Evolutionary conservation across 192 early-diverging fungal species (phyloP), one percentile per base, ranked within the genome.

Genomic region (Rhizophagus prolifer): DNA sequence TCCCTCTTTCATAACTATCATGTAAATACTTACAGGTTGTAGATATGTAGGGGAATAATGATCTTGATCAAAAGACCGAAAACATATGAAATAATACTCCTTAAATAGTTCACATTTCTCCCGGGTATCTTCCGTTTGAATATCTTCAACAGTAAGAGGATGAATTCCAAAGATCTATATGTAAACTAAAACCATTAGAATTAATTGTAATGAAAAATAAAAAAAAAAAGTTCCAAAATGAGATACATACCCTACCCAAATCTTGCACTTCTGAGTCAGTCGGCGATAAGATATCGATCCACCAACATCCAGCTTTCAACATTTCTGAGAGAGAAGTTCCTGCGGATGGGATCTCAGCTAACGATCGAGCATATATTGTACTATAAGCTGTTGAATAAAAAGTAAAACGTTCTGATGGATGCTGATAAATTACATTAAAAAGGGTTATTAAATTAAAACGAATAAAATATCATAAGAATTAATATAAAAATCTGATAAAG

Each of bases 61-160:
- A 70, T 94, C 89, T 69, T 82, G 81, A 79, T 92, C 88, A 79
- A 94, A 92, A 14, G 87, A 89, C 44, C 94, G 86, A 79, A 97
- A 96, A 76, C 92, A 92, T 26, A 97, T 90, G 85, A 98, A 98
- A 76, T 93, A 94, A 82, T 99, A 99, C 70, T 94, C 87, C 19
- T 85, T 79, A 74, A 94, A 96, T 4, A 90, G 81, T 82, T 99
- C 97, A 71, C 95, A 95, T 78, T 98, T 98, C 84, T 99, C 98
- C 19, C 97, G 87, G n/a, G 90, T 89, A 72, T 95, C 93, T 41
- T 94, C 90, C 23, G 89, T 92, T 46, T 86, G 80, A 66, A 99
- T 97, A 78, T 99, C 98, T 85, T 99, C 95, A 23, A 87, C 76
- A 2, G 92, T 94, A 38, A 94, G 83, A 16, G 93, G 92, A 81